Base-by-base conservation (phyloP, 257 asterid genomes). In the Henckelia pumila region DNA sequence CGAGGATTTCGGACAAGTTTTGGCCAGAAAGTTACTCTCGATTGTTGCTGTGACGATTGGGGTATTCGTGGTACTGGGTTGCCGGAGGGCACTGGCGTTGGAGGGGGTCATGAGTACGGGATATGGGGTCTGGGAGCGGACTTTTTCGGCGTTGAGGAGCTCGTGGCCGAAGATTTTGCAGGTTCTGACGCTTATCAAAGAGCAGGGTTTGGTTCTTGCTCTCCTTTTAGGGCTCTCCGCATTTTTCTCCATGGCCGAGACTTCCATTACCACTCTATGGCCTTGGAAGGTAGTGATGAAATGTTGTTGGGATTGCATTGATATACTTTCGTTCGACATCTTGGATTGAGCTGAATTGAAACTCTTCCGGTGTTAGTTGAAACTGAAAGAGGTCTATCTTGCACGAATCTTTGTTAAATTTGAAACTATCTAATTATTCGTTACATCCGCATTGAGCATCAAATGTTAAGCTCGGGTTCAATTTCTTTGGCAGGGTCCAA, bases 251-350 rank as follows among this genome's bases (percentile, higher is more conserved):
- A 91, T 94, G 99, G 99, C 97, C 0, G 99, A 94, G 81, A 94
- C 99, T 20, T 91, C 99, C 56, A 94, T 94, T 59, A 94, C 99
- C 37, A 94, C 99, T 6, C 95, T 94, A 57, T 94, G 99, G 99
- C 99, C 99, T 37, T 94, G 99, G 99, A 94, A 94, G 98, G 99
- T 93, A 83, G 17, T 44, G 53, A 11, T 7, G 44, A 21, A 59
- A n/a, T 70, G 17, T 11, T 32, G 7, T 28, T 35, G 63, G 30
- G 72, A 40, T 58, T 40, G 50, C 50, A 13, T 13, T 13, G 50
- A 40, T 13, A 4, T 40, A 40, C n/a, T 40, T 9, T 13, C 17
- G 22, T 5, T 5, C 30, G n/a, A 11, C 4, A 0, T 35, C 22
- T 6, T 63, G 67, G 22, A 19, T 2, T 22, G 23, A 11, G 56